Conservation (phyloP, 768 basidiomycete genomes). For the Calocybe gangraenosa region DNA sequence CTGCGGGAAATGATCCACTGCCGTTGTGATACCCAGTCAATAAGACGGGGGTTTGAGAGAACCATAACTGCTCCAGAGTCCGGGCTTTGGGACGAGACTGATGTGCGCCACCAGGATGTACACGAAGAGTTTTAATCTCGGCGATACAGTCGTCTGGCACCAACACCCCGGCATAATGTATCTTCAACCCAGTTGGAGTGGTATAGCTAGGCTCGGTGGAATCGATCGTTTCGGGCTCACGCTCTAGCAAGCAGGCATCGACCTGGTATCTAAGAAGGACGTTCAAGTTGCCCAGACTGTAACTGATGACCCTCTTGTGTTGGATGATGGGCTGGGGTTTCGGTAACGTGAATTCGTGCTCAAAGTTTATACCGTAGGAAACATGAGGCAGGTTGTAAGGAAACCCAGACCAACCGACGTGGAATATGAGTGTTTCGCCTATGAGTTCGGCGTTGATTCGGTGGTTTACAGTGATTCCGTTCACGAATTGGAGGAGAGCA, state of each 20-base stretch:
- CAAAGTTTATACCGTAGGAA: conserved; percentile 15
- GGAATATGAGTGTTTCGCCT: conserved; percentile 14
- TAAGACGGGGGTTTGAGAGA: conserved; percentile 18
- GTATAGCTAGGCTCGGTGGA: too few species aligned
- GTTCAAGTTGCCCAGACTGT: conserved; percentile 20
- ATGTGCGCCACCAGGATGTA: background rate
- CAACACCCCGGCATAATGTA: conserved; percentile 8
- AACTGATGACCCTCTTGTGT: conserved; percentile 16
- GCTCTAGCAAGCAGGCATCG: conserved; percentile 21
- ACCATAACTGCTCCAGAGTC: conserved; percentile 17
- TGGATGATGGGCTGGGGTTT: conserved; percentile 12
- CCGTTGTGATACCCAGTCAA: conserved; percentile 17
- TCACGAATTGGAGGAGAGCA: conserved; percentile 14
- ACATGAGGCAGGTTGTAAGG: background rate
- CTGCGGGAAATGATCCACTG: conserved; percentile 12
- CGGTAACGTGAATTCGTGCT: conserved; percentile 13
- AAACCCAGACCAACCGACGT: conserved; percentile 16
- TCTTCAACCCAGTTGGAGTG: conserved; percentile 9
- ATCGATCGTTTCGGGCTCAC: background rate
- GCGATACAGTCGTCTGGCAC: conserved; percentile 12
- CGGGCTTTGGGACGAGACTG: background rate
- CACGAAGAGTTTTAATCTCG: conserved; percentile 20
- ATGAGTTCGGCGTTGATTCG: conserved; percentile 18
- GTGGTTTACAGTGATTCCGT: background rate
- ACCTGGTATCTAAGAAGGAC: conserved; percentile 26